A percentile compares a stretch with the other conserved stretches of the same genome.
These are phyloP conservation scores for Lizonia empirigonia DNA, from an alignment of 2,329 filamentous ascomycete species.

Conservation along the genomic window DNA sequence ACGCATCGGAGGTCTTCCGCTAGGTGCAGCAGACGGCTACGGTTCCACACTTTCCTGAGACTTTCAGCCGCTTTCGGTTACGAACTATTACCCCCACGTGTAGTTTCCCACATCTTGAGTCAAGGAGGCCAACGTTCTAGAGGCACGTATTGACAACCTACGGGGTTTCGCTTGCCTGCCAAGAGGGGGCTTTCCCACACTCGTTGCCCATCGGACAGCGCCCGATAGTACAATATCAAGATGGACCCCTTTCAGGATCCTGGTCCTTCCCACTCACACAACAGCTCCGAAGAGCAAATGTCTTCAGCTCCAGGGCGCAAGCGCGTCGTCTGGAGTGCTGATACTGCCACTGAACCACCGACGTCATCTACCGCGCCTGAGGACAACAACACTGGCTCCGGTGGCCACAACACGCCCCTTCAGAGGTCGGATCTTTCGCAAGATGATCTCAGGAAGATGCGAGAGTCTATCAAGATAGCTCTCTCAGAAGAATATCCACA, in stretches of 20 bases:
- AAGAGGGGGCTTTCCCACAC: slow-evolving; percentile 6
- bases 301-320: slow-evolving; percentile 37
- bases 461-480: slow-evolving; percentile 43
- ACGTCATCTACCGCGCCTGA: slow-evolving; percentile 28
- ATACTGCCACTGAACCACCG: slow-evolving; percentile 19
- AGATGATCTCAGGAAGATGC: slow-evolving; percentile 41
- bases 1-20: slow-evolving; percentile 24
- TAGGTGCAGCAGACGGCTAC: slow-evolving; percentile 23
- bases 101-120: slow-evolving; percentile 20
- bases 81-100: slow-evolving; percentile 25
- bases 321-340: slow-evolving; percentile 43
- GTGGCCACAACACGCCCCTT: slow-evolving; percentile 36
- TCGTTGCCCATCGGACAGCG: slow-evolving; percentile 9
- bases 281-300: slow-evolving; percentile 35
- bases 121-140: slow-evolving; percentile 21
- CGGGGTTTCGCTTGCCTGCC: slow-evolving; percentile 10
- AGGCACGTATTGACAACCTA: slow-evolving; percentile 16
- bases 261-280: slow-evolving; percentile 23
- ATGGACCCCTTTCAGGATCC: slow-evolving; percentile 36
- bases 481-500: slow-evolving; percentile 38
- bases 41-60: slow-evolving; percentile 21
- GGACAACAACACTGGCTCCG: slow-evolving; percentile 33
- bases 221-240: slow-evolving; percentile 27
- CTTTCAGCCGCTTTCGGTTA: slow-evolving; percentile 18
- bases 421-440: slow-evolving; percentile 42